Conservation (phyloP, 1,284 basidiomycete species). For the Moesziomyces parantarcticus region DNA sequence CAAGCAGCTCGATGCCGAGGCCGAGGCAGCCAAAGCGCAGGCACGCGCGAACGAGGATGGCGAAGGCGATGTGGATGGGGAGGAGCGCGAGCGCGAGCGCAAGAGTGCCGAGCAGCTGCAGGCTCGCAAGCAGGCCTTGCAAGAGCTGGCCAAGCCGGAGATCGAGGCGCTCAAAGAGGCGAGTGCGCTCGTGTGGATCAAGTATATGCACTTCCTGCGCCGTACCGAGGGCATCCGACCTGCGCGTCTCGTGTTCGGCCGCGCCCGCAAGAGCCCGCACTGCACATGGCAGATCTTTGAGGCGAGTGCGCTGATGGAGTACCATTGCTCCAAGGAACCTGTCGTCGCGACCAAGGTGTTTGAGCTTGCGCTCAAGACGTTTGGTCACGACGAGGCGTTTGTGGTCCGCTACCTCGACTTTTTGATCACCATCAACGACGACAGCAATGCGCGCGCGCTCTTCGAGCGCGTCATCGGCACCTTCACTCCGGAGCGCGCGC, state of each 20-base stretch:
- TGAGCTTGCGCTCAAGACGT: constrained; percentile 89
- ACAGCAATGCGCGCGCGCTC: constrained; percentile 92
- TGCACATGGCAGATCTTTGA: constrained; percentile 94
- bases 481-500: constrained; percentile 82
- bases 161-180: constrained; percentile 71
- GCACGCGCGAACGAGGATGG: constrained; percentile 66
- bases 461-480: constrained; percentile 88
- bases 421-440: constrained; percentile 93
- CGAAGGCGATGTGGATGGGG: constrained; percentile 68
- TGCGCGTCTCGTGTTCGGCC: constrained; percentile 81
- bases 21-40: constrained; percentile 41
- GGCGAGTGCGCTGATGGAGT: constrained; percentile 89
- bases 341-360: constrained; percentile 90
- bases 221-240: constrained; percentile 85
- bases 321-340: constrained; percentile 88
- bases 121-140: constrained; percentile 64
- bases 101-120: constrained; percentile 70
- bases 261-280: constrained; percentile 85
- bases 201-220: constrained; percentile 91
- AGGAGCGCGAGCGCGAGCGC: constrained; percentile 73
- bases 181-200: constrained; percentile 74
- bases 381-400: constrained; percentile 79
- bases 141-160: constrained; percentile 67
- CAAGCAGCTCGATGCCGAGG: constrained; percentile 67
- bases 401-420: constrained; percentile 90